Evolutionary conservation across 805 yeast species (phyloP), one percentile per base, ranked within the genome.

Genomic region (Candida gorgasii): DNA sequence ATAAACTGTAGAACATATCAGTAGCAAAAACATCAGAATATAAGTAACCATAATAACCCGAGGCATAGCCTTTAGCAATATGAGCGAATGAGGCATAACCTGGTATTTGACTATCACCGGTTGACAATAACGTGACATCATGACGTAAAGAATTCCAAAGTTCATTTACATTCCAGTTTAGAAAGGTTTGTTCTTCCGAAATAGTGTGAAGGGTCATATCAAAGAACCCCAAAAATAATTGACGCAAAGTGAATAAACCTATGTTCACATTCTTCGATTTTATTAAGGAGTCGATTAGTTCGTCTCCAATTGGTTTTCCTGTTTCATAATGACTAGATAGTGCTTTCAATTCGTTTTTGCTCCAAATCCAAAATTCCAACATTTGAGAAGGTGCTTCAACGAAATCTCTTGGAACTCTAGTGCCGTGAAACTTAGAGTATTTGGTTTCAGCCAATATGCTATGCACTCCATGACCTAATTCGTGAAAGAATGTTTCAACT

Each of bases 311-410:
- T 27, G 75, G 67, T 54, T 76, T 78, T 18, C 79, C 79, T 3
- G 82, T 70, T 40, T 75, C 66, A 59, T 84, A 86, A 61, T 88
- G 96, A 15, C 76, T 69, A 0, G 92, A 82, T 41, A 88, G 63
- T 8, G 59, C 56, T 51, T 69, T 74, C 49, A 88, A 68, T 61
- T 80, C 82, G 29, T 72, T 65, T 41, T 73, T 73, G 41, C 82
- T 76, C 95, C 96, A 88, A 28, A 90, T 84, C 88, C 93, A 88
- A 61, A 80, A 85, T 62, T 88, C 96, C 53, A 88, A 70, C 82
- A 88, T 79, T 67, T 88, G 96, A 1, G 95, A 87, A 19, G 96
- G 96, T 45, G 92, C 87, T 63, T 88, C 96, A 38, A 88, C 95
- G 65, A 88, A 88, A 65, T 88, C 96, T 76, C 93, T 75, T 28